Base-by-base conservation (phyloP, 202 grass and related monocot genomes). In the Setaria viridis region DNA sequence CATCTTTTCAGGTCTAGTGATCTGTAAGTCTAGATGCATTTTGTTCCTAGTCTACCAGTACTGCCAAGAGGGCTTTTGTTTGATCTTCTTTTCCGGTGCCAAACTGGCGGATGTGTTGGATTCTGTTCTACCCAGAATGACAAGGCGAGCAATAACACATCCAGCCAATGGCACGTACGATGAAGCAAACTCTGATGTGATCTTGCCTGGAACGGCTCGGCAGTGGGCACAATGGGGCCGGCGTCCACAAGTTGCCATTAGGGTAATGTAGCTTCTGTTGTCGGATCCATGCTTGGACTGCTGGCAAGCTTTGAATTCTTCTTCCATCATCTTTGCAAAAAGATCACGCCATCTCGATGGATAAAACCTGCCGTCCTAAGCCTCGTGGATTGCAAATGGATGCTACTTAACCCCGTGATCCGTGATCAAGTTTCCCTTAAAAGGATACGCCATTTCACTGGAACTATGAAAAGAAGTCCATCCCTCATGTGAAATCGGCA, bases 161-260 rank as follows among this genome's bases (percentile, higher is more conserved):
- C 17, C 65, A 41, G 12, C 11, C 29, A 10, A 53, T 7, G 56
- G 56, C 56, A 25, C 21, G 58, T 84, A 76, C 48, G 82, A 84
- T 76, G 82, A 76, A 66, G 34, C 20, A 14, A 6, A 55, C 39
- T 56, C 72, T 11, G 46, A 75, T 66, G 82, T 76, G 46, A 76
- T 76, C 13, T 54, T 65, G 59, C 57, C 45, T 29, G 58, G 35
- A 6, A 20, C 30, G 13, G n/a, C 76, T 33, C 41, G 21, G 29
- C 57, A 63, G 58, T 46, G 21, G 20, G 43, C 12, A 62, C 42
- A n/a, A 62, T 78, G 59, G 74, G 55, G 45, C 45, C 69, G 20
- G 20, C 42, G 1, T 47, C 2, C 66, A 53, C 50, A 77, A 41
- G 58, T 41, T 74, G 15, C 32, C 9, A 19, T 19, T 32, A 84